These are phyloP conservation scores for Colletotrichum kahawae DNA, from an alignment of 2,329 filamentous ascomycete genomes.

Conservation along the genomic window DNA sequence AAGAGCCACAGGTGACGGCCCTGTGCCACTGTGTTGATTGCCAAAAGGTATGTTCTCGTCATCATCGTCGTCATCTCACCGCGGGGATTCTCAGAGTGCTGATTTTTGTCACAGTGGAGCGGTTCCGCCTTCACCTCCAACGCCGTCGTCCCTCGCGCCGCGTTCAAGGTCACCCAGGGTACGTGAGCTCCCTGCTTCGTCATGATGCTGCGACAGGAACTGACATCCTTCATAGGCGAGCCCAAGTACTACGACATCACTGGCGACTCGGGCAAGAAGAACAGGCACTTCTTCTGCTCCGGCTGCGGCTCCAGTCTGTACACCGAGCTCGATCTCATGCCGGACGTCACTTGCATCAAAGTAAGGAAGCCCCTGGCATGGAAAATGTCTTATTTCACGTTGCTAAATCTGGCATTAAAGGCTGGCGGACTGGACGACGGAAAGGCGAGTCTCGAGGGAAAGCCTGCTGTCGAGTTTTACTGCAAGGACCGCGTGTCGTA, in stretches of 20 bases:
- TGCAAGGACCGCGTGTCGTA: conserved; percentile 53
- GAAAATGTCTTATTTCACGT: accelerated
- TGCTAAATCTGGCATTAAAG: background rate
- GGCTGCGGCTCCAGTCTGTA: conserved; percentile 57
- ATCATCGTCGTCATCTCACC: background rate
- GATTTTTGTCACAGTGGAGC: conserved; percentile 41
- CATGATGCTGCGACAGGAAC: background rate
- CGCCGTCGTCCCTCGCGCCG: conserved; percentile 49
- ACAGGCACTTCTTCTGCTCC: conserved; percentile 60
- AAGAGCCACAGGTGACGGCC: conserved; percentile 44
- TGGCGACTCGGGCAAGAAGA: conserved; percentile 57
- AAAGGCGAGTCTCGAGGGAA: conserved; percentile 44
- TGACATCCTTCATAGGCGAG: conserved; percentile 35
- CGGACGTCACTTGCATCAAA: conserved; percentile 54
- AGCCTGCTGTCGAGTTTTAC: conserved; percentile 58
- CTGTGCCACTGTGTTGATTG: conserved; percentile 60
- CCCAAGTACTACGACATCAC: conserved; percentile 51
- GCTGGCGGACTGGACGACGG: conserved; percentile 56
- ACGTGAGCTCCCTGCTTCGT: background rate
- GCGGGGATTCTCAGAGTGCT: background rate
- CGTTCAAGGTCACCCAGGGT: conserved; percentile 56
- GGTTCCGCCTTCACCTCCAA: conserved; percentile 62
- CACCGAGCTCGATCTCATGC: conserved; percentile 58
- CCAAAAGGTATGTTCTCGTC: conserved; percentile 49
- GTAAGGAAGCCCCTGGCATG: background rate